Conservation (phyloP, 768 basidiomycete genomes). For the Leccinellum albellum region DNA sequence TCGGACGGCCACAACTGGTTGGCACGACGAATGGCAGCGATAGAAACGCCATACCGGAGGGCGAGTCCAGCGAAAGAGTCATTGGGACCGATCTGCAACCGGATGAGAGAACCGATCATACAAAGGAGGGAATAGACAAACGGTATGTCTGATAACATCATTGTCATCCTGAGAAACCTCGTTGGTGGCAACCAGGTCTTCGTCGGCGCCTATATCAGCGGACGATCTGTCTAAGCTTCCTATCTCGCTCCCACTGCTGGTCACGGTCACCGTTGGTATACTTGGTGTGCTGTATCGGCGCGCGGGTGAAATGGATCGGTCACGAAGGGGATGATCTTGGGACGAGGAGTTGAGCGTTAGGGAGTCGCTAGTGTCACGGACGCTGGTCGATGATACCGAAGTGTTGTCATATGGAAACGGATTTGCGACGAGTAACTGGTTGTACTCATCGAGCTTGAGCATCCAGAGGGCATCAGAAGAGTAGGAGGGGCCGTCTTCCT, state of each 20-base stretch:
- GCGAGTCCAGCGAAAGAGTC: conserved; percentile 89
- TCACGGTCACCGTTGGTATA: neutral
- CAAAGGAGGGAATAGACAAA: conserved; percentile 7
- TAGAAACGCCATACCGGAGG: conserved; percentile 81
- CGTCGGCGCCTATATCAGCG: neutral
- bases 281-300: neutral
- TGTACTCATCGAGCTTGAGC: conserved; percentile 23
- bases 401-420: conserved; percentile 9
- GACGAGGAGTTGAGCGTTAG: neutral
- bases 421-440: conserved; percentile 21
- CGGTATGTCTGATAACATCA: conserved; percentile 12
- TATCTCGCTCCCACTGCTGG: neutral
- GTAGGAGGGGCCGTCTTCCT: conserved; percentile 3
- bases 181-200: neutral
- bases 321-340: conserved; percentile 16
- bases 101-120: neutral
- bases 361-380: neutral
- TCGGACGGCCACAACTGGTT: conserved; percentile 96
- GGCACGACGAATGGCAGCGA: conserved; percentile 77
- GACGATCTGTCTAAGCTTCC: neutral
- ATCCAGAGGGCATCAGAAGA: conserved; percentile 26
- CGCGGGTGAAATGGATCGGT: conserved; percentile 7
- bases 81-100: conserved; percentile 54
- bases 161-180: neutral
- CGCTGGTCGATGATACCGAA: neutral